Evolutionary conservation across 1,284 basidiomycete species (phyloP).

Genomic region (Puccinia triticina): DNA sequence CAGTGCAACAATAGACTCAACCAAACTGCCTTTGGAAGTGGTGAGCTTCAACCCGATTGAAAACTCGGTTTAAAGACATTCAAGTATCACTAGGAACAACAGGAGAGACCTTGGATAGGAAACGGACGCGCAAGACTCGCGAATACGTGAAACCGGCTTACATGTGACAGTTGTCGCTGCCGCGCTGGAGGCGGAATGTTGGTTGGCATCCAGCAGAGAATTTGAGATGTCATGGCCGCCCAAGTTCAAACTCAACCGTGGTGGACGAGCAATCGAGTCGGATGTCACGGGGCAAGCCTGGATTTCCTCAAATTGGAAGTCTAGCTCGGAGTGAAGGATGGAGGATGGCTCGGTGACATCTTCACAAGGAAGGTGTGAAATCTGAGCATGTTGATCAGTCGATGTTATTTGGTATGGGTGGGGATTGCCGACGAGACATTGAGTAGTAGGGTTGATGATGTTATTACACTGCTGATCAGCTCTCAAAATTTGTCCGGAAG

Average conservation of each 20-base stretch:
- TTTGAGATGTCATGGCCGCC: constrained; percentile 25
- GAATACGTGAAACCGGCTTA: constrained; percentile 13
- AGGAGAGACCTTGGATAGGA: neutral
- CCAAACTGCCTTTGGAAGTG: too few relatives aligned
- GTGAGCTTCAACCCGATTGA: too few relatives aligned
- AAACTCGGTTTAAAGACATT: too few relatives aligned
- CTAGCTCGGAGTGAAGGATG: constrained; percentile 8
- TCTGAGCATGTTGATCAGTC: constrained; percentile 4
- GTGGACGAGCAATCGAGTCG: constrained; percentile 23
- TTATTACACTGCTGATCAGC: constrained; percentile 13
- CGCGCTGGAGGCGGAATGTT: constrained; percentile 32
- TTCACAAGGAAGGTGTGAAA: neutral
- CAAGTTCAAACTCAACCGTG: constrained; percentile 9
- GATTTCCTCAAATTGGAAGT: constrained; percentile 22
- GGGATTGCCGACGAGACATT: constrained; percentile 13
- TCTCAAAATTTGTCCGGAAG: constrained; percentile 12
- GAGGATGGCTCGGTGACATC: constrained; percentile 14
- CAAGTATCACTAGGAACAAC: neutral
- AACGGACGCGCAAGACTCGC: neutral
- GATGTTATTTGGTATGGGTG: constrained; percentile 7
- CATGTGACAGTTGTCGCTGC: constrained; percentile 12
- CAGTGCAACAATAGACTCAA: neutral
- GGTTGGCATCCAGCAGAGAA: constrained; percentile 6
- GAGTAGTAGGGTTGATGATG: neutral
- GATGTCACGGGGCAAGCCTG: constrained; percentile 30